Evolutionary conservation across 352 stramenopile genomes (phyloP).

Genomic region (Globisporangium spinosum): DNA sequence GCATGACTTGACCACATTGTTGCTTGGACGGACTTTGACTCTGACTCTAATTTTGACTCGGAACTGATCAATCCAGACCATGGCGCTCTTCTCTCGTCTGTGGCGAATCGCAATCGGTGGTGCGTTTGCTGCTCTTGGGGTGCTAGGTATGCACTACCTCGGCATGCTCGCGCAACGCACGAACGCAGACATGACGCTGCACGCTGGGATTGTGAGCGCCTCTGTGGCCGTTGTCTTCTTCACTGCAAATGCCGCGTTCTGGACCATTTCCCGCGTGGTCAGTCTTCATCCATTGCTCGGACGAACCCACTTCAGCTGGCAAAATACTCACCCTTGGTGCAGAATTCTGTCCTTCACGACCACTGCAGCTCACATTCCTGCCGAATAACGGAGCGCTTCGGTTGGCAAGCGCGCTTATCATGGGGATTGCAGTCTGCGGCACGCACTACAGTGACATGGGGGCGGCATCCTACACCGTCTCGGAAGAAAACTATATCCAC

Average conservation of each 20-base stretch:
- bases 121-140: slow-evolving; percentile 49
- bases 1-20: no score
- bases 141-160: slow-evolving; percentile 69
- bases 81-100: slow-evolving; percentile 52
- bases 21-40: no score
- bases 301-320: not conserved
- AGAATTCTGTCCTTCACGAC: not conserved
- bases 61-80: slow-evolving; percentile 19
- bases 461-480: slow-evolving; percentile 34
- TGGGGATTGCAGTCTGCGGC: slow-evolving; percentile 55
- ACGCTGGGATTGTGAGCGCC: slow-evolving; percentile 30
- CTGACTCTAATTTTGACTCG: not conserved
- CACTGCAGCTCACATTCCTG: slow-evolving; percentile 46
- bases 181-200: slow-evolving; percentile 35
- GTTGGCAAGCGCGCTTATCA: slow-evolving; percentile 49
- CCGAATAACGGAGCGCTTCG: slow-evolving; percentile 42
- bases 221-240: slow-evolving; percentile 53
- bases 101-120: slow-evolving; percentile 41
- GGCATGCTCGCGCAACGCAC: slow-evolving; percentile 62
- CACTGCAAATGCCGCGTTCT: slow-evolving; percentile 56
- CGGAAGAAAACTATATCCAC: slow-evolving; percentile 23
- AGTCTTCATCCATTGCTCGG: not conserved
- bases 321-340: not conserved
- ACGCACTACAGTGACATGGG: slow-evolving; percentile 59
- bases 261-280: slow-evolving; percentile 65